Conservation (phyloP, 2,329 filamentous ascomycete species). For the Fusarium agapanthi region DNA sequence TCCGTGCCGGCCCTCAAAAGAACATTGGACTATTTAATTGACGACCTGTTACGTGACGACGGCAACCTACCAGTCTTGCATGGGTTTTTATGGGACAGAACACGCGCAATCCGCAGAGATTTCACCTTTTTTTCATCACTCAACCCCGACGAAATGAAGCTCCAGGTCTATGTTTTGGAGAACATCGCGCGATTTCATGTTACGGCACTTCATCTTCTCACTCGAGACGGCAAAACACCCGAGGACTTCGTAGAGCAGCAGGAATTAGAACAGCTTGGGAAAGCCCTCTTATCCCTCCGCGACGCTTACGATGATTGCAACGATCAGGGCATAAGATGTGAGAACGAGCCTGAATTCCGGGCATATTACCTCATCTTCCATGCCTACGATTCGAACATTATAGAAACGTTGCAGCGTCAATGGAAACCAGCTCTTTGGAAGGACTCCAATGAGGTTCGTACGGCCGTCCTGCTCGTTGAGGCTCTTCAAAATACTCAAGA, state of each 20-base stretch:
- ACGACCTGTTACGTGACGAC: conserved; percentile 65
- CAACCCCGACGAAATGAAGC: conserved; percentile 63
- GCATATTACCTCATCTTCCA: conserved; percentile 72
- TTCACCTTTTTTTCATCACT: conserved; percentile 73
- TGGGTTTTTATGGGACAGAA: conserved; percentile 74
- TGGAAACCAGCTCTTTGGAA: conserved; percentile 66
- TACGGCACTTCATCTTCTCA: conserved; percentile 70
- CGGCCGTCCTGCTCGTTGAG: conserved; percentile 68
- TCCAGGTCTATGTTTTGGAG: conserved; percentile 71
- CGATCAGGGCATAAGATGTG: conserved; percentile 64
- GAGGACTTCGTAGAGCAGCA: conserved; percentile 73
- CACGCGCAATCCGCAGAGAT: conserved; percentile 72
- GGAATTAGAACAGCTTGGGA: conserved; percentile 73
- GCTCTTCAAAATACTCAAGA: conserved; percentile 66
- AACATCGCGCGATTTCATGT: conserved; percentile 74
- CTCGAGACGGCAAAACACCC: conserved; percentile 61
- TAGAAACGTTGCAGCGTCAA: conserved; percentile 61
- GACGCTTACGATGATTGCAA: conserved; percentile 73
- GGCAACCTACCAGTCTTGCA: conserved; percentile 64
- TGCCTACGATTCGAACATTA: conserved; percentile 64
- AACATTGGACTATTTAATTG: conserved; percentile 71
- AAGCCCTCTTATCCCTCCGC: conserved; percentile 70
- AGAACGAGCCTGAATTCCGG: conserved; percentile 72
- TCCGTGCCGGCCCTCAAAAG: conserved; percentile 66
- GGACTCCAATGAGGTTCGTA: conserved; percentile 66